Percentiles rank a stretch among this genome's conserved stretches.
Evolutionary conservation across 2,329 filamentous ascomycete species (phyloP).

Genomic region (Exophiala sp.): DNA sequence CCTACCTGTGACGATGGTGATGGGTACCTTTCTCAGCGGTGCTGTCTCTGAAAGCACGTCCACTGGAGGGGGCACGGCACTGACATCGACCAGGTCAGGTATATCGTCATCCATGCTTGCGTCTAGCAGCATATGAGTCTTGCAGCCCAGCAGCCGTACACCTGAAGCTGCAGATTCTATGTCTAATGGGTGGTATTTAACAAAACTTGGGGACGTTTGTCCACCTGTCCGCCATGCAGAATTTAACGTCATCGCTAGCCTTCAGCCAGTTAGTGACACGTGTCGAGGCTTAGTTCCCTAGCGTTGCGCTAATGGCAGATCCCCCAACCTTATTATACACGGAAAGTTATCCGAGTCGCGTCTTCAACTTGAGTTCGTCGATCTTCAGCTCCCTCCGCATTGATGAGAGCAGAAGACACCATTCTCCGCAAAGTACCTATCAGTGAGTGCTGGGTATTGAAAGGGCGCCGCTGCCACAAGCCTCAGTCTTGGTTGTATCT

Average conservation of each 20-base stretch:
- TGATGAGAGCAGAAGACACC: no score
- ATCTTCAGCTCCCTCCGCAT: no score
- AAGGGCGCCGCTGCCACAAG: no score
- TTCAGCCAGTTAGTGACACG: neutral
- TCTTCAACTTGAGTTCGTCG: neutral
- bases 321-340: conserved; percentile 1
- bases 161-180: neutral
- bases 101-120: conserved; percentile 36
- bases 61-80: conserved; percentile 13
- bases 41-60: conserved; percentile 23
- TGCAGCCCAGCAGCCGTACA: neutral
- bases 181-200: neutral
- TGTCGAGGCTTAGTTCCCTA: neutral
- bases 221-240: neutral
- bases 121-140: neutral
- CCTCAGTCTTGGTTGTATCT: no score
- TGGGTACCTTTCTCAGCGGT: conserved; percentile 40
- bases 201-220: no score
- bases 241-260: neutral
- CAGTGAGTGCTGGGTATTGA: no score
- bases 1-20: conserved; percentile 47
- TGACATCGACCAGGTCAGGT: conserved; percentile 40
- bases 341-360: conserved; percentile 1
- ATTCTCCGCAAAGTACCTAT: no score
- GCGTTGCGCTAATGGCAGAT: neutral